Percentiles rank a stretch among this genome's conserved stretches.
Conservation (phyloP, 2,329 filamentous ascomycete genomes). For the Hypoxylon sp. region DNA sequence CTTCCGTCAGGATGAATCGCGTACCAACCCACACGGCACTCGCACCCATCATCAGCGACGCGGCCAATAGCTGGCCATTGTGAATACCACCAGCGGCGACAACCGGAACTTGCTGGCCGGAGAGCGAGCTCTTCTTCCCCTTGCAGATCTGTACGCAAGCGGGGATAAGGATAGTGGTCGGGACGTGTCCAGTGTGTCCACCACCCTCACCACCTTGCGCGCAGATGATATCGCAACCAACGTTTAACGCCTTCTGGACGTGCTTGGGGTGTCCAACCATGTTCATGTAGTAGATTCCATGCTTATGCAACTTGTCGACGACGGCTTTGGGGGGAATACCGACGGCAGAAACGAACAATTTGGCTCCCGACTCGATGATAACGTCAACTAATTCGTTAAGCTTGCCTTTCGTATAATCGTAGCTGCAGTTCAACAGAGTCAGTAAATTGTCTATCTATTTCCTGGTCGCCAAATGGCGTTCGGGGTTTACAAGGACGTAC, state of each 20-base stretch:
- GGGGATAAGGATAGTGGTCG: conserved; percentile 91
- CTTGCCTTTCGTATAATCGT: conserved; percentile 99
- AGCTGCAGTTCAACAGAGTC: conserved; percentile 63
- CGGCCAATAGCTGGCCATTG: conserved; percentile 90
- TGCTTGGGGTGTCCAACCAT: conserved; percentile 99
- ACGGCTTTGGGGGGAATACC: conserved; percentile 89
- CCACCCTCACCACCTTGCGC: conserved; percentile 98
- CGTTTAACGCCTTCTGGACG: conserved; percentile 92
- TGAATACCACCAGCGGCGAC: conserved; percentile 93
- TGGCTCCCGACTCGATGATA: conserved; percentile 89
- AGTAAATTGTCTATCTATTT: conserved; percentile 12
- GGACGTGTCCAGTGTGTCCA: conserved; percentile 93
- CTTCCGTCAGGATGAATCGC: conserved; percentile 90
- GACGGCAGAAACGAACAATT: conserved; percentile 95
- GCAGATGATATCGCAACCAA: conserved; percentile 95
- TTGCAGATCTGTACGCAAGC: conserved; percentile 84
- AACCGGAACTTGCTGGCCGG: conserved; percentile 86
- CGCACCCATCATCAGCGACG: conserved; percentile 91
- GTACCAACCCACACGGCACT: conserved; percentile 96
- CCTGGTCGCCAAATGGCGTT: conserved; percentile 5
- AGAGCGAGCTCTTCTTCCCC: conserved; percentile 85
- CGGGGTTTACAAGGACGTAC: conserved; percentile 50
- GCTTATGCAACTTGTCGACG: conserved; percentile 87
- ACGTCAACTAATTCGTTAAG: conserved; percentile 89
- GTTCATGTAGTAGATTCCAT: conserved; percentile 97